A percentile compares a stretch with the other conserved stretches of the same genome.
phyloP scores from a whole-genome alignment of 2,329 filamentous ascomycete species.

The Exutisphaerella laricina region DNA sequence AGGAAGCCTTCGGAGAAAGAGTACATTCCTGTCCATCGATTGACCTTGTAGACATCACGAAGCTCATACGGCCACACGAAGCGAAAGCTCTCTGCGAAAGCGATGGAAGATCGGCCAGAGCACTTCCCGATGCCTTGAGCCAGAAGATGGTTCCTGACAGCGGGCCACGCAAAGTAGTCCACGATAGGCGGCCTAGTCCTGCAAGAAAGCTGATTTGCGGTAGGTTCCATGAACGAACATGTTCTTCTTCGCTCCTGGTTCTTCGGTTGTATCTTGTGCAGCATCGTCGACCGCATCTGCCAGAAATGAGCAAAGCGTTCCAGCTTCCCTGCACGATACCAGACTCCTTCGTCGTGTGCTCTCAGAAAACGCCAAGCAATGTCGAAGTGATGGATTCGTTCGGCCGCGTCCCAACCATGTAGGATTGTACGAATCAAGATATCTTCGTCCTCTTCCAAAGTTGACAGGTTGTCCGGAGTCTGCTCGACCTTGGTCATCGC shows the following conservation, averaged over 20 bases:
- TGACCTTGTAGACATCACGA: slow-evolving; percentile 18
- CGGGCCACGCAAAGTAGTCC: slow-evolving; percentile 22
- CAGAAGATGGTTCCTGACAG: slow-evolving; percentile 18
- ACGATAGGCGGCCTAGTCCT: slow-evolving; percentile 11
- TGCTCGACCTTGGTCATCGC: slow-evolving; percentile 18
- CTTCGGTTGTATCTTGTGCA: slow-evolving; percentile 21
- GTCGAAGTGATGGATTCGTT: slow-evolving; percentile 22
- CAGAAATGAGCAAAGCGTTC: slow-evolving; percentile 19
- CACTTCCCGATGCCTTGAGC: slow-evolving; percentile 13
- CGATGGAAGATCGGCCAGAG: slow-evolving; percentile 15
- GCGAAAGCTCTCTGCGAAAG: slow-evolving; percentile 18
- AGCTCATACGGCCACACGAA: slow-evolving; percentile 20
- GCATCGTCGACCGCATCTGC: slow-evolving; percentile 18
- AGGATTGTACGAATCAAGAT: slow-evolving; percentile 20
- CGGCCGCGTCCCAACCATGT: slow-evolving; percentile 19
- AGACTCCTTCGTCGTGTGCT: slow-evolving; percentile 21
- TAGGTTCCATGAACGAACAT: slow-evolving; percentile 14
- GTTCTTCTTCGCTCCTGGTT: slow-evolving; percentile 15
- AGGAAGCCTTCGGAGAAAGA: slow-evolving; percentile 16
- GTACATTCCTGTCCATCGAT: slow-evolving; percentile 16
- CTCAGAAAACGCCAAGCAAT: slow-evolving; percentile 22
- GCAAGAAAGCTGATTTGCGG: slow-evolving; percentile 10
- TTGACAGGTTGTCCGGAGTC: slow-evolving; percentile 17
- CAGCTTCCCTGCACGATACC: slow-evolving; percentile 16
- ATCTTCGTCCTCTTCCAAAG: slow-evolving; percentile 16